Conservation (phyloP, 2,329 filamentous ascomycete species). For the Gliomastix tumulicola region DNA sequence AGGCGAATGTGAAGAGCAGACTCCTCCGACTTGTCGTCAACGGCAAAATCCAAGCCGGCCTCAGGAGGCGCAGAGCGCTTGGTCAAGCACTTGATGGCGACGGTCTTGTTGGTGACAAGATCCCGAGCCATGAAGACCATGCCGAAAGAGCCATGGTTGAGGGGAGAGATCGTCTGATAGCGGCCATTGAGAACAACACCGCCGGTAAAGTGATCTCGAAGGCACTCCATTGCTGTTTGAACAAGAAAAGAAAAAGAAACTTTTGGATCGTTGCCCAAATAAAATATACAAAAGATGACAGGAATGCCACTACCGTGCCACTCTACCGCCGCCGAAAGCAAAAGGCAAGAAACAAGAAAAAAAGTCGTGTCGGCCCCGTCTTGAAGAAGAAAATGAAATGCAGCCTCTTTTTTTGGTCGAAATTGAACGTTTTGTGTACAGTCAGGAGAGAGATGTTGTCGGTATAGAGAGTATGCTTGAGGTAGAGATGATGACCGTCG, state of each 20-base stretch:
- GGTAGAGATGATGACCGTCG: too few species aligned
- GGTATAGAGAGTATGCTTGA: too few species aligned
- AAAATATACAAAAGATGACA: background rate
- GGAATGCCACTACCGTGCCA: too few species aligned
- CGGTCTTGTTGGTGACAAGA: constrained; percentile 64
- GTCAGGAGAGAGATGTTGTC: too few species aligned
- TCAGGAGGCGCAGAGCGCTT: constrained; percentile 64
- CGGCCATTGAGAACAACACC: constrained; percentile 81
- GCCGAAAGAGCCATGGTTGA: constrained; percentile 98
- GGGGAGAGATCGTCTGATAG: constrained; percentile 83
- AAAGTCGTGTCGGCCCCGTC: too few species aligned
- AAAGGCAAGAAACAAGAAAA: background rate
- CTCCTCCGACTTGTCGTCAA: constrained; percentile 81
- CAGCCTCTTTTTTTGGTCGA: too few species aligned
- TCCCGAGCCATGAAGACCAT: constrained; percentile 96
- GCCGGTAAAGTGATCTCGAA: constrained; percentile 73
- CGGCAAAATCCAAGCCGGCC: constrained; percentile 55
- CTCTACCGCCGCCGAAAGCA: too few species aligned
- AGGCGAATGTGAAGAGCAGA: constrained; percentile 73
- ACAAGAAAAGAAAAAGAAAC: background rate
- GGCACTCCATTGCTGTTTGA: constrained; percentile 64
- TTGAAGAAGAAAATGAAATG: constrained; percentile 3
- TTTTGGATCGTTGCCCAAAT: background rate
- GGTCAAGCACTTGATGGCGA: constrained; percentile 94
- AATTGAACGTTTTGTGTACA: too few species aligned